These are phyloP conservation scores for Thalassiosira livingstoniorum DNA, from an alignment of 352 stramenopile species.

Conservation along the genomic window DNA sequence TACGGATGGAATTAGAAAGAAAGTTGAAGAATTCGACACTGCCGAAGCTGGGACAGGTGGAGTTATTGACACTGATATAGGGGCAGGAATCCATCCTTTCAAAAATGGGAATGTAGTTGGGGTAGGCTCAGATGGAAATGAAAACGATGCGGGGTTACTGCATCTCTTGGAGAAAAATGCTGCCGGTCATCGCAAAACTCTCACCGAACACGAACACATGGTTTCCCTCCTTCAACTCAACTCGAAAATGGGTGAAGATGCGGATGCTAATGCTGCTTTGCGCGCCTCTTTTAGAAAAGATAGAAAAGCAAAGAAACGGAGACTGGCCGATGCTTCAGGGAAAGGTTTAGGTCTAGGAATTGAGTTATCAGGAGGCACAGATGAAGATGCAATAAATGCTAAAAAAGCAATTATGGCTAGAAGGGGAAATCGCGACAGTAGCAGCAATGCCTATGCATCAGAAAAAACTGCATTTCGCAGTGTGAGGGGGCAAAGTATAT, in stretches of 20 bases:
- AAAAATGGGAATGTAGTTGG: constrained; percentile 44
- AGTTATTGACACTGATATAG: constrained; percentile 64
- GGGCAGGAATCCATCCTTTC: constrained; percentile 50
- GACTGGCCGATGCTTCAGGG: constrained; percentile 48
- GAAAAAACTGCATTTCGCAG: constrained; percentile 44
- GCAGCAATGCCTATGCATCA: constrained; percentile 15
- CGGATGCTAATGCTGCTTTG: constrained; percentile 70
- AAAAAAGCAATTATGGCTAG: constrained; percentile 23
- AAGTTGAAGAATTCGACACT: constrained; percentile 83
- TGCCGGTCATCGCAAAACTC: constrained; percentile 43
- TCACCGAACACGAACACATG: constrained; percentile 72
- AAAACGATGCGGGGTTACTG: constrained; percentile 6
- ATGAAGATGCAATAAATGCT: constrained; percentile 55
- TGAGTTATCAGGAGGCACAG: constrained; percentile 41
- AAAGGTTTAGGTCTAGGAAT: constrained; percentile 71
- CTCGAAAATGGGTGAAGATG: constrained; percentile 64
- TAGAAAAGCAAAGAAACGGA: constrained; percentile 66
- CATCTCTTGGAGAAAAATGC: constrained; percentile 50
- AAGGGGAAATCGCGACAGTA: neutral
- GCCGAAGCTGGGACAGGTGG: constrained; percentile 52
- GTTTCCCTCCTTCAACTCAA: constrained; percentile 63
- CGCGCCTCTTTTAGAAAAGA: constrained; percentile 70
- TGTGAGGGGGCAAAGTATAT: constrained; percentile 38
- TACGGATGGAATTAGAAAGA: constrained; percentile 88
- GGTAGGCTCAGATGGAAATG: neutral